A percentile compares a stretch with the other conserved stretches of the same genome.
phyloP scores from a whole-genome alignment of 1,139 yeast species.

The Magnusiomyces starmeri region DNA sequence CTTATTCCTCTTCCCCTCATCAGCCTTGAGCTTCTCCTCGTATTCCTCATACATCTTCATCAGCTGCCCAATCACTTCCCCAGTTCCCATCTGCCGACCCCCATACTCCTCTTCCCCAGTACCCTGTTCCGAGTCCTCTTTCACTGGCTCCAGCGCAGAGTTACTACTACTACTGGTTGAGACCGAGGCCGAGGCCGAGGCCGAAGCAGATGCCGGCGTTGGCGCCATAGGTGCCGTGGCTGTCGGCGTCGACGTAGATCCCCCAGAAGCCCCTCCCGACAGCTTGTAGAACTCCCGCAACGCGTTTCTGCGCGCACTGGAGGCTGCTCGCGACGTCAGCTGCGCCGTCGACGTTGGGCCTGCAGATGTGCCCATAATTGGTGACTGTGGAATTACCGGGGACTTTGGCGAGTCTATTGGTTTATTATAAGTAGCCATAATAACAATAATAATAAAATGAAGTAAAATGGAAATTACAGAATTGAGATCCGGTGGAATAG shows the following conservation, averaged over 20 bases:
- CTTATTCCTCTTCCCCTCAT: no score
- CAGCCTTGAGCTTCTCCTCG: not conserved
- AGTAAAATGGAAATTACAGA: no score
- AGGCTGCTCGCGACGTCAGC: conserved; percentile 6
- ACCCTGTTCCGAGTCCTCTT: conserved; percentile 15
- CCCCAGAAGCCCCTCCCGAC: conserved; percentile 17
- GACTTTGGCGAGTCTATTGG: no score
- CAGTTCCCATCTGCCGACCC: not conserved
- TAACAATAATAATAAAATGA: no score
- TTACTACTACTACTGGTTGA: not conserved
- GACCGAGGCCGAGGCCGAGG: not conserved
- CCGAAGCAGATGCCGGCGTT: not conserved
- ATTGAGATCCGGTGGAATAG: no score
- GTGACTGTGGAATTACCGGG: no score
- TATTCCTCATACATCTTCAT: not conserved
- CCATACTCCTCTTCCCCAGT: conserved; percentile 10
- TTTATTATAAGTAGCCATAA: no score
- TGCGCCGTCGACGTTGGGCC: no score
- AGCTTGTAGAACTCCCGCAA: conserved; percentile 38
- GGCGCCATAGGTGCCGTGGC: conserved; percentile 7
- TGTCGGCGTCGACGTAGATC: conserved; percentile 7
- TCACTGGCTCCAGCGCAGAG: not conserved
- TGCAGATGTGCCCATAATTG: no score
- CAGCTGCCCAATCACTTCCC: not conserved
- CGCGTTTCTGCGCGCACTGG: conserved; percentile 32